These are phyloP conservation scores for Mucuna pruriens DNA, from an alignment of 306 rosid genomes.

Conservation along the genomic window DNA sequence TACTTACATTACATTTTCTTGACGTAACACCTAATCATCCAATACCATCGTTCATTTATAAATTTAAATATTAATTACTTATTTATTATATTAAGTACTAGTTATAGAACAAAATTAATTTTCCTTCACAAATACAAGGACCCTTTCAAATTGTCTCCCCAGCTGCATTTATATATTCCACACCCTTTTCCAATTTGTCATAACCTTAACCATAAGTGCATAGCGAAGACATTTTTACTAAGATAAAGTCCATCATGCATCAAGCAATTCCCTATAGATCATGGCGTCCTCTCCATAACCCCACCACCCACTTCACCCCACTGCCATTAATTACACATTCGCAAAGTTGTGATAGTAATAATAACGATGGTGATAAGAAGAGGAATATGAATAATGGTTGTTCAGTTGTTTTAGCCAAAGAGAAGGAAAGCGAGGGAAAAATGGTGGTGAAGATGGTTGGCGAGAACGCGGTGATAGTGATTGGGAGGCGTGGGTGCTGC, in stretches of 20 bases:
- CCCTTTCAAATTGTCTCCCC: too few species aligned
- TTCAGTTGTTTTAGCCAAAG: neutral
- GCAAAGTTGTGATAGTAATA: too few species aligned
- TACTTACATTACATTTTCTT: conserved; percentile 4
- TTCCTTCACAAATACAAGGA: too few species aligned
- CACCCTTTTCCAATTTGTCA: neutral
- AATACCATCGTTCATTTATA: too few species aligned
- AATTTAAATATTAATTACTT: too few species aligned
- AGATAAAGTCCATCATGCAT: conserved; percentile 45
- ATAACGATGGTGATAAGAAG: neutral
- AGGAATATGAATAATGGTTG: neutral
- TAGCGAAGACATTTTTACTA: neutral
- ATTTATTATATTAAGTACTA: too few species aligned
- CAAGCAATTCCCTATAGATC: conserved; percentile 78
- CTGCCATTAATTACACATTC: conserved; percentile 23
- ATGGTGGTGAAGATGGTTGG: conserved; percentile 41
- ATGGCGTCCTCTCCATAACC: conserved; percentile 47
- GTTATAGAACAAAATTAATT: too few species aligned
- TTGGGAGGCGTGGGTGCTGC: conserved; percentile 61
- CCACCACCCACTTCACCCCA: conserved; percentile 35
- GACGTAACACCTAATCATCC: too few species aligned
- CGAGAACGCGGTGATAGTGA: conserved; percentile 62
- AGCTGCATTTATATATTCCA: neutral
- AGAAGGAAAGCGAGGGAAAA: neutral
- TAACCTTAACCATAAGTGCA: neutral